A percentile compares a stretch with the other conserved stretches of the same genome.
Conservation (phyloP, 768 basidiomycete genomes). For the Glaciozyma antarctica region DNA sequence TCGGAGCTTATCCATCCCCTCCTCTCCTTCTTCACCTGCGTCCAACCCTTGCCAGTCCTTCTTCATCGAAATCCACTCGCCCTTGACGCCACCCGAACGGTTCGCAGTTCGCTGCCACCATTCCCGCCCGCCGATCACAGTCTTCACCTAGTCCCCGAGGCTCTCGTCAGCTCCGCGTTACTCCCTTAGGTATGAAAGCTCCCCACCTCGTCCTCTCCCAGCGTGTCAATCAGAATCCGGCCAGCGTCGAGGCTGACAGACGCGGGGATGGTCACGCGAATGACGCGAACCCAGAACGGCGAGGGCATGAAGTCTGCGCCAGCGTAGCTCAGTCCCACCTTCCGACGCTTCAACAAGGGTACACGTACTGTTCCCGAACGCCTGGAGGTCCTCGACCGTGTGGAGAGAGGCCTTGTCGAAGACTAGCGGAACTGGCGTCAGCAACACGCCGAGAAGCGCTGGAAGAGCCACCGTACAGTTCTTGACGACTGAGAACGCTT, state of each 20-base stretch:
- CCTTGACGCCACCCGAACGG: slow-evolving; percentile 49
- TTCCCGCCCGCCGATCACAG: slow-evolving; percentile 74
- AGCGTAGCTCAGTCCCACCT: too few species aligned
- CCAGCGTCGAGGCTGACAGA: slow-evolving; percentile 29
- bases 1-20: slow-evolving; percentile 10
- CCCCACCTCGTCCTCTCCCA: slow-evolving; percentile 23
- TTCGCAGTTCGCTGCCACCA: slow-evolving; percentile 87
- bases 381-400: slow-evolving; percentile 61
- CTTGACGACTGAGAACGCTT: slow-evolving; percentile 63
- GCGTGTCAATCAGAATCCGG: slow-evolving; percentile 18
- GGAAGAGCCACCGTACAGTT: slow-evolving; percentile 44
- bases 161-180: neutral
- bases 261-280: slow-evolving; percentile 40
- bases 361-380: slow-evolving; percentile 34
- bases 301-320: slow-evolving; percentile 36
- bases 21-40: slow-evolving; percentile 20
- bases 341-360: too few species aligned
- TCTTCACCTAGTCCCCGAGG: slow-evolving; percentile 39
- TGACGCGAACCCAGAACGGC: slow-evolving; percentile 42
- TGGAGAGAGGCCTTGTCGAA: slow-evolving; percentile 41
- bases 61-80: slow-evolving; percentile 45
- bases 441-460: slow-evolving; percentile 41
- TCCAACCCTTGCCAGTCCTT: slow-evolving; percentile 28
- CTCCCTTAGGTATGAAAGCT: neutral
- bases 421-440: neutral